phyloP scores from a whole-genome alignment of 1,284 basidiomycete species.

The Wallemia mellicola region DNA sequence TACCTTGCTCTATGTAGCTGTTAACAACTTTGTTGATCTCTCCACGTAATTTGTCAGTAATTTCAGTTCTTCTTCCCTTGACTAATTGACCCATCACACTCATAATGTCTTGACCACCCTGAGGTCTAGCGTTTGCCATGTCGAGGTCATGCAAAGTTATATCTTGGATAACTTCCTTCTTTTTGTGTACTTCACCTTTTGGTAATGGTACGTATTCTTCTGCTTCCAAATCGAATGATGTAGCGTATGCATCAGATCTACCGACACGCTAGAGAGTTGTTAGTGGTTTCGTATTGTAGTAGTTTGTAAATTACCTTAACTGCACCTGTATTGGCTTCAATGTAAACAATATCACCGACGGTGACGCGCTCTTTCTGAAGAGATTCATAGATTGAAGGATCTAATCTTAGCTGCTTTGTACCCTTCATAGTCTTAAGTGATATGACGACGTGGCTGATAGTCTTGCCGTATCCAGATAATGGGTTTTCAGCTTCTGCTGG shows the following conservation, averaged over 20 bases:
- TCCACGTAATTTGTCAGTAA: slow-evolving; percentile 77
- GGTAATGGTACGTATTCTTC: slow-evolving; percentile 94
- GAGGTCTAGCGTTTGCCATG: slow-evolving; percentile 77
- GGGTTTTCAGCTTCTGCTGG: slow-evolving; percentile 88
- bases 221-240: slow-evolving; percentile 92
- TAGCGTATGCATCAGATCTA: slow-evolving; percentile 86
- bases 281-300: not conserved
- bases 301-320: slow-evolving; percentile 41
- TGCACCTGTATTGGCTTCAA: slow-evolving; percentile 76
- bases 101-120: slow-evolving; percentile 87
- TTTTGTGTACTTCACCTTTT: slow-evolving; percentile 93
- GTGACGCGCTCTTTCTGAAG: slow-evolving; percentile 93
- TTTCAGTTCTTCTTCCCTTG: slow-evolving; percentile 74
- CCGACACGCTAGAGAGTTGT: slow-evolving; percentile 40
- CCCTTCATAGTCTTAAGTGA: slow-evolving; percentile 92
- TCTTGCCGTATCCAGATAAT: slow-evolving; percentile 88
- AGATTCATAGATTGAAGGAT: slow-evolving; percentile 86
- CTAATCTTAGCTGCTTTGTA: slow-evolving; percentile 84
- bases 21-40: slow-evolving; percentile 99
- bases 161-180: slow-evolving; percentile 89
- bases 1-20: slow-evolving; percentile 87
- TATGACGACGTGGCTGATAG: slow-evolving; percentile 83
- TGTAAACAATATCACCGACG: slow-evolving; percentile 88
- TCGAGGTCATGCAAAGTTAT: slow-evolving; percentile 89
- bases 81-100: slow-evolving; percentile 92